phyloP scores from a whole-genome alignment of 225 moss, liverwort and hornwort species.

The Anthoceros angustus region DNA sequence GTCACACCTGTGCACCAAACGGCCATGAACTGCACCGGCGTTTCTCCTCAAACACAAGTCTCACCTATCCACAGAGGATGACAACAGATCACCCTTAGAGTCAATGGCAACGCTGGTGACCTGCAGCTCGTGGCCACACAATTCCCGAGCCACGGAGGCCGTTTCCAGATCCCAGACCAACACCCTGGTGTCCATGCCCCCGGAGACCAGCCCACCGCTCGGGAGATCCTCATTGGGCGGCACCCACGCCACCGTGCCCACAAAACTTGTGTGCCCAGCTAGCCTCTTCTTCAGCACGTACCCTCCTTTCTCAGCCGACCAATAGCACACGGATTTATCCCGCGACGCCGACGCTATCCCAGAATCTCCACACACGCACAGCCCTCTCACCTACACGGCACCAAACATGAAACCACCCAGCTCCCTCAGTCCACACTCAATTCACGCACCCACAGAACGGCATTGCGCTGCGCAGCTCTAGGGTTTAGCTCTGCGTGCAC shows the following conservation, averaged over 20 bases:
- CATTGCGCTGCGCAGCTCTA: not conserved
- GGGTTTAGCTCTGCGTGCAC: too few relatives aligned
- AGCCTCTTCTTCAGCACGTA: constrained; percentile 51
- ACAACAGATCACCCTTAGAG: constrained; percentile 58
- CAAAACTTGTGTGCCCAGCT: constrained; percentile 82
- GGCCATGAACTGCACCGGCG: not conserved
- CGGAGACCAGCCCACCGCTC: constrained; percentile 67
- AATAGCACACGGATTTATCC: constrained; percentile 70
- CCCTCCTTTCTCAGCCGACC: constrained; percentile 45
- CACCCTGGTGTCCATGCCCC: constrained; percentile 93
- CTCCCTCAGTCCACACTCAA: not conserved
- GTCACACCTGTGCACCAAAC: not conserved
- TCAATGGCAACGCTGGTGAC: constrained; percentile 78
- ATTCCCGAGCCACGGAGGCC: constrained; percentile 36
- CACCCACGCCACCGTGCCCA: constrained; percentile 87
- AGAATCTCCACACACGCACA: constrained; percentile 50
- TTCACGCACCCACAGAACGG: not conserved
- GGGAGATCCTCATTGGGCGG: constrained; percentile 60
- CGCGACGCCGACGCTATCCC: constrained; percentile 87
- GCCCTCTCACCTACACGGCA: constrained; percentile 55
- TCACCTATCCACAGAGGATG: constrained; percentile 94
- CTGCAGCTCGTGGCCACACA: constrained; percentile 77
- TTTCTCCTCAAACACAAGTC: not conserved
- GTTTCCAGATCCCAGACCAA: constrained; percentile 79
- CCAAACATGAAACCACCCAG: not conserved